A percentile compares a stretch with the other conserved stretches of the same genome.
phyloP scores from a whole-genome alignment of 169 alveolate species.

The Cryptosporidium meleagridis region DNA sequence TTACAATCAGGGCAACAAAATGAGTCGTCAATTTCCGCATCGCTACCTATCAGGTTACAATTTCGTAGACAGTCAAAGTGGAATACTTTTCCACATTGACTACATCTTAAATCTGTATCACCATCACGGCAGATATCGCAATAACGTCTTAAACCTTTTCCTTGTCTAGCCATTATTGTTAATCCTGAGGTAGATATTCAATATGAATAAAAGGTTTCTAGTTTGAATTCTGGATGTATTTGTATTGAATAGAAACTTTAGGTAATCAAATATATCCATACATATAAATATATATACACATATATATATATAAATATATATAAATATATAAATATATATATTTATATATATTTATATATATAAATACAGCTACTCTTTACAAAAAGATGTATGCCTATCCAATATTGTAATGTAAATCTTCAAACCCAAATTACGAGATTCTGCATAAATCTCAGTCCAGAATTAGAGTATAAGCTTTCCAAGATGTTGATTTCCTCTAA shows the following conservation, averaged over 20 bases:
- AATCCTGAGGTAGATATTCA: neutral
- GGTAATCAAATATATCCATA: neutral
- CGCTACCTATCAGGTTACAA: conserved; percentile 47
- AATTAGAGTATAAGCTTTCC: neutral
- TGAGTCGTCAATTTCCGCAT: conserved; percentile 77
- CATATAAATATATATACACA: neutral
- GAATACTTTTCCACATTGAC: conserved; percentile 60
- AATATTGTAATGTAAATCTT: neutral
- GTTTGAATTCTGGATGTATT: neutral
- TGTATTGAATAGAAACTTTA: neutral
- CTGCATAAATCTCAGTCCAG: conserved; percentile 8
- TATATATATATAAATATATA: neutral
- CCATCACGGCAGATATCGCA: conserved; percentile 75
- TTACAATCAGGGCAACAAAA: conserved; percentile 84
- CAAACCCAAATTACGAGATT: neutral
- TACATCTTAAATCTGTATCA: conserved; percentile 61
- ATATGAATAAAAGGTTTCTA: neutral
- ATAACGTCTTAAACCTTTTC: conserved; percentile 61
- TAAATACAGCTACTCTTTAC: neutral
- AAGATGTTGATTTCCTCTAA: neutral
- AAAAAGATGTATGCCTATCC: neutral
- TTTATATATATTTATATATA: neutral
- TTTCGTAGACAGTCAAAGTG: conserved; percentile 64
- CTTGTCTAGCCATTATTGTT: conserved; percentile 47
- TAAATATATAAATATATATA: neutral